Conservation (phyloP, 345 rosid species). For the Murraya paniculata region DNA sequence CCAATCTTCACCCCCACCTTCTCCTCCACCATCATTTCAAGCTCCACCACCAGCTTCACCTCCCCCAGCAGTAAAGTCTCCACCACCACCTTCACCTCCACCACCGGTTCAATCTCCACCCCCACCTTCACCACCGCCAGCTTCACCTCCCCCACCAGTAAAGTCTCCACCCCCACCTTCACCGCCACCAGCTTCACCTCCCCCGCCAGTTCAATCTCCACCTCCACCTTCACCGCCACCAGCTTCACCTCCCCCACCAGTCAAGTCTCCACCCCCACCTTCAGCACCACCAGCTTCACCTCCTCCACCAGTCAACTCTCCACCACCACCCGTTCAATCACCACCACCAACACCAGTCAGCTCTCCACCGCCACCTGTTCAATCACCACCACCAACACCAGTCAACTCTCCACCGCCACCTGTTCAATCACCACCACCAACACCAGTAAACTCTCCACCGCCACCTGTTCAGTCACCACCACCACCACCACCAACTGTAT, state of each 20-base stretch:
- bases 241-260: constrained; percentile 11
- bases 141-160: background rate
- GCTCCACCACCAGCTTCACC: background rate
- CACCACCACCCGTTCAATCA: constrained; percentile 18
- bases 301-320: constrained; percentile 17
- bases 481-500: background rate
- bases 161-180: background rate
- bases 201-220: background rate
- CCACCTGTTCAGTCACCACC: constrained; percentile 9
- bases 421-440: constrained; percentile 18
- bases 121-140: background rate
- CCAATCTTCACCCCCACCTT: no score
- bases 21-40: no score
- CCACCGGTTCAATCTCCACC: background rate
- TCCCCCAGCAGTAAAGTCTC: constrained; percentile 13
- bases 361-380: constrained; percentile 15
- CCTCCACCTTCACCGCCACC: background rate
- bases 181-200: background rate
- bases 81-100: background rate
- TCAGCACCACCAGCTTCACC: constrained; percentile 21
- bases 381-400: background rate
- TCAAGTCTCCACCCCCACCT: constrained; percentile 20
- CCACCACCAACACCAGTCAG: constrained; percentile 18
- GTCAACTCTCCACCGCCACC: constrained; percentile 24
- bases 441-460: background rate